These are phyloP conservation scores for Lindgomyces ingoldianus DNA, from an alignment of 495 filamentous ascomycete genomes.

Conservation along the genomic window DNA sequence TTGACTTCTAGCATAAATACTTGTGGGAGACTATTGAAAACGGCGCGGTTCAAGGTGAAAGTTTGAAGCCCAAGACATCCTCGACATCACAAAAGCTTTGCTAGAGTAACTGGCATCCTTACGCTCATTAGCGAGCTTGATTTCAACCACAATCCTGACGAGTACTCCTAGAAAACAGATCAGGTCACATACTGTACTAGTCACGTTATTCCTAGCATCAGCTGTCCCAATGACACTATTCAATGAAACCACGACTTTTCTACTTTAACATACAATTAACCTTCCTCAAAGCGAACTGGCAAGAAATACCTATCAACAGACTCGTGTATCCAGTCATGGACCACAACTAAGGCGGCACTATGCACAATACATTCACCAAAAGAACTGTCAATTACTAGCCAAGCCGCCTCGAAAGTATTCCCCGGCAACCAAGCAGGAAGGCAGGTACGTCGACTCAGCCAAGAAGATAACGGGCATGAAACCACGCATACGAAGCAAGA, in stretches of 20 bases:
- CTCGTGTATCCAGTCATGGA: conserved; percentile 79
- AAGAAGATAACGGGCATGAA: conserved; percentile 69
- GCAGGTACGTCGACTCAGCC: conserved; percentile 69
- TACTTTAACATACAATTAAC: conserved; percentile 87
- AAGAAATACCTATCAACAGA: conserved; percentile 82
- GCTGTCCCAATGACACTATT: conserved; percentile 82
- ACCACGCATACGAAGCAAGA: conserved; percentile 66
- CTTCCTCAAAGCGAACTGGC: too few species aligned
- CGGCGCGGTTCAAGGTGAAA: conserved; percentile 75
- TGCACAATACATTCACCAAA: conserved; percentile 62
- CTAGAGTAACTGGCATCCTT: conserved; percentile 81
- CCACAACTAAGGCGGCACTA: conserved; percentile 72
- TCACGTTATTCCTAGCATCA: conserved; percentile 84
- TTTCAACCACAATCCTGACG: conserved; percentile 79
- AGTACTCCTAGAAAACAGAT: conserved; percentile 86
- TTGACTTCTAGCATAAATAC: conserved; percentile 87
- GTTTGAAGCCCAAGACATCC: conserved; percentile 80
- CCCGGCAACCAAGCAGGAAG: conserved; percentile 62
- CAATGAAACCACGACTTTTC: conserved; percentile 81
- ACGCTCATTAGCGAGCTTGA: conserved; percentile 76
- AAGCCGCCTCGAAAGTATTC: conserved; percentile 67
- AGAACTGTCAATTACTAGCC: conserved; percentile 89
- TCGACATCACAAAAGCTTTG: conserved; percentile 93
- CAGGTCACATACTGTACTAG: conserved; percentile 83
- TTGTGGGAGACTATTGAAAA: conserved; percentile 77